Evolutionary conservation across 1,284 basidiomycete species (phyloP).

Genomic region (Austroboletus niveus): DNA sequence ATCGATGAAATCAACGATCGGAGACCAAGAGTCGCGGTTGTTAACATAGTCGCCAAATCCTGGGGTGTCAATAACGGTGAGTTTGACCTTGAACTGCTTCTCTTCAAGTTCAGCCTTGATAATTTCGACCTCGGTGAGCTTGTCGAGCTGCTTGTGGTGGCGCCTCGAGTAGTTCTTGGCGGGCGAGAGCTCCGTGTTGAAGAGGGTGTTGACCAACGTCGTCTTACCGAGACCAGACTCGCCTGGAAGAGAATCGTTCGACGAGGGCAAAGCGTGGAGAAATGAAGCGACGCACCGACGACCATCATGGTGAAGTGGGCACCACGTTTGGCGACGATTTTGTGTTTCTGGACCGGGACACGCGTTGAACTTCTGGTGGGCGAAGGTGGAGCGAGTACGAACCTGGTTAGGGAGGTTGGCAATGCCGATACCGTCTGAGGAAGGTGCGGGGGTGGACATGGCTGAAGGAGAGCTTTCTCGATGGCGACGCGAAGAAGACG

Average conservation of each 20-base stretch:
- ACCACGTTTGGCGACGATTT: constrained; percentile 95
- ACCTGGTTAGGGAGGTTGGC: constrained; percentile 98
- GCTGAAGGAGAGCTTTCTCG: constrained; percentile 12
- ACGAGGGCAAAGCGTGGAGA: not conserved
- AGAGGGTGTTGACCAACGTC: constrained; percentile 97
- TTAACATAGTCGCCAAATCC: constrained; percentile 99
- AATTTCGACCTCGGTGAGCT: constrained; percentile 96
- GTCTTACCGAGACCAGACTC: constrained; percentile 96
- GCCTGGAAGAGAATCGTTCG: constrained; percentile 46
- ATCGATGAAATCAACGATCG: constrained; percentile 99
- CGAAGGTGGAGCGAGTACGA: constrained; percentile 23
- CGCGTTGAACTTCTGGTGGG: not conserved
- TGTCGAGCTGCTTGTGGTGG: constrained; percentile 97
- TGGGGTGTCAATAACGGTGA: constrained; percentile 97
- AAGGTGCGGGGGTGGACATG: constrained; percentile 28
- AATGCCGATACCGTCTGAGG: constrained; percentile 77
- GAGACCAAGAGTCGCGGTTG: constrained; percentile 98
- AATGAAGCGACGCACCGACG: constrained; percentile 67
- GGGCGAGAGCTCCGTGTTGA: constrained; percentile 94
- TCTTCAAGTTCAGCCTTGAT: constrained; percentile 98
- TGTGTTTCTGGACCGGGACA: constrained; percentile 67
- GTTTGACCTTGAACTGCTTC: constrained; percentile 99
- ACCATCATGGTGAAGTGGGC: constrained; percentile 99
- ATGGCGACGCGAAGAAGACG: constrained; percentile 14
- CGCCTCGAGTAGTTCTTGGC: constrained; percentile 90